Conservation (phyloP, 1,284 basidiomycete species). For the Coniferiporia sulphurascens region DNA sequence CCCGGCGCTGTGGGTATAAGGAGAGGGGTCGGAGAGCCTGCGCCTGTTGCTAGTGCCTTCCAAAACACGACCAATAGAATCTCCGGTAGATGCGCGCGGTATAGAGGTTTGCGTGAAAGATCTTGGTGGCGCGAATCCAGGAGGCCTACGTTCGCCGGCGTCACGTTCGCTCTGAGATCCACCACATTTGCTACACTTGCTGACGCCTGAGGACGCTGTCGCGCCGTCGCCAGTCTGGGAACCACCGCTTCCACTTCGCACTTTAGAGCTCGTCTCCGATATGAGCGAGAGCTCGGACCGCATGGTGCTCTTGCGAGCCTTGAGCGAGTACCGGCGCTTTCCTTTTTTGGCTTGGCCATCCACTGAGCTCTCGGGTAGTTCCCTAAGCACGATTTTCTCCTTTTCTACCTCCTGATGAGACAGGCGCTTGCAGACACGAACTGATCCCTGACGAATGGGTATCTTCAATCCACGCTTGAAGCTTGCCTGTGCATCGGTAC, state of each 20-base stretch:
- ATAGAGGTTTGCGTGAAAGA: neutral
- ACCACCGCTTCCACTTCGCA: neutral
- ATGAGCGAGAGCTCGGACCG: neutral
- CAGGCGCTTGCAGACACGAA: neutral
- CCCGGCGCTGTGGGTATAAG: neutral
- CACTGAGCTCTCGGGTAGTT: neutral
- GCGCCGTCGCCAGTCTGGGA: neutral
- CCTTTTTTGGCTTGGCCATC: neutral
- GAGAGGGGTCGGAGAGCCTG: neutral
- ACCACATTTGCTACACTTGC: neutral
- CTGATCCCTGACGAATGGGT: neutral
- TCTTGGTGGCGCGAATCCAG: neutral
- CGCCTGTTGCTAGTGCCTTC: neutral
- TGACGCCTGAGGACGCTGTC: neutral
- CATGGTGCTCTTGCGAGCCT: conserved; percentile 1
- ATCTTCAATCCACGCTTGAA: neutral
- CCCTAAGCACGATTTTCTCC: neutral
- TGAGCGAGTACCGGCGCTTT: neutral
- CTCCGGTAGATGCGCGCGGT: neutral
- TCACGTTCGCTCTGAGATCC: neutral
- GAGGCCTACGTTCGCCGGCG: neutral
- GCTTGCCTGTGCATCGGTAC: neutral
- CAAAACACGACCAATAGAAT: neutral
- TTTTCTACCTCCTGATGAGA: neutral
- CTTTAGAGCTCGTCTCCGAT: neutral